Conservation (phyloP, 768 basidiomycete genomes). For the Heimioporus sp. region DNA sequence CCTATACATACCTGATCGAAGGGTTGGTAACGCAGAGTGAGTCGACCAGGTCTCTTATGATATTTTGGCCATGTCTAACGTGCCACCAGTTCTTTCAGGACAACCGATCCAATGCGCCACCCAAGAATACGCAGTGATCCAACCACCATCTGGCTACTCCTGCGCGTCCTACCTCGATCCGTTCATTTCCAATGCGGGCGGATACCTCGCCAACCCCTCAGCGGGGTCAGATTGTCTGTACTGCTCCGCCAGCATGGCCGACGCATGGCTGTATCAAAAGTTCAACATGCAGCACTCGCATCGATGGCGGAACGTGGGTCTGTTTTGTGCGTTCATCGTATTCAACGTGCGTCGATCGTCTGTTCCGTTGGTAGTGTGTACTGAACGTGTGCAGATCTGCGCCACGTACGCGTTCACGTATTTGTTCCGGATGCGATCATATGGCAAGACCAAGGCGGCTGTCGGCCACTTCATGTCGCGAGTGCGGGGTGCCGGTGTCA, state of each 20-base stretch:
- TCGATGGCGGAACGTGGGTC: slow-evolving; percentile 47
- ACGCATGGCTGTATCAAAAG: slow-evolving; percentile 39
- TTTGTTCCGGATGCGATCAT: slow-evolving; percentile 47
- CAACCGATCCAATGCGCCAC: slow-evolving; percentile 53
- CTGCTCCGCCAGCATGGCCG: slow-evolving; percentile 59
- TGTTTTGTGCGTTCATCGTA: slow-evolving; percentile 41
- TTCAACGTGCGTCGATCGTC: slow-evolving; percentile 40
- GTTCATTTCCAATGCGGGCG: slow-evolving; percentile 42
- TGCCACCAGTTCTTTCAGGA: slow-evolving; percentile 45
- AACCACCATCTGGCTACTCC: slow-evolving; percentile 43
- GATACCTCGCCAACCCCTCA: slow-evolving; percentile 45
- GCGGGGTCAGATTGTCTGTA: slow-evolving; percentile 42
- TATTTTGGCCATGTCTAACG: background rate
- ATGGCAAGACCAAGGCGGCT: slow-evolving; percentile 7
- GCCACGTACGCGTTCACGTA: slow-evolving; percentile 53
- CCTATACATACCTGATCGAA: slow-evolving; percentile 58
- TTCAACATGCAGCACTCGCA: slow-evolving; percentile 64
- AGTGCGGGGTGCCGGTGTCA: background rate
- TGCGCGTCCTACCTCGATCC: slow-evolving; percentile 45
- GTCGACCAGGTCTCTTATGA: background rate
- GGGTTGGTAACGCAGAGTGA: slow-evolving; percentile 45
- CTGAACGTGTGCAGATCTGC: slow-evolving; percentile 36
- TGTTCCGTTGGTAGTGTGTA: background rate
- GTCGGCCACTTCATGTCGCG: background rate
- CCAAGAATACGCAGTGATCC: slow-evolving; percentile 58